A percentile compares a stretch with the other conserved stretches of the same genome.
These are phyloP conservation scores for Schizosaccharomyces osmophilus DNA, from an alignment of 805 yeast genomes.

Conservation along the genomic window DNA sequence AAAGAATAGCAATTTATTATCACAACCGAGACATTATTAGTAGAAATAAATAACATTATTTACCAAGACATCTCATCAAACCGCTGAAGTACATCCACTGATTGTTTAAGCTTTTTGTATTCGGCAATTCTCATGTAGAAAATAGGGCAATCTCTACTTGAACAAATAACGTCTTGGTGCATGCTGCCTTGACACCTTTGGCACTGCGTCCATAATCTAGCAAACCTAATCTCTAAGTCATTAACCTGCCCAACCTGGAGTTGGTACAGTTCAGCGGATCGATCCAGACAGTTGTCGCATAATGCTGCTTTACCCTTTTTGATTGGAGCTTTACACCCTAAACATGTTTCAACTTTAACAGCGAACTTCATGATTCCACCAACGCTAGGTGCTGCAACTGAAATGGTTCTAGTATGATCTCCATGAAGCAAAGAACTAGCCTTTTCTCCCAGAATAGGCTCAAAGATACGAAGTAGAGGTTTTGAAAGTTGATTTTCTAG, in stretches of 20 bases:
- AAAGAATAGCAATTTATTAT: too few species aligned
- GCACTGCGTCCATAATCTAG: slow-evolving; percentile 91
- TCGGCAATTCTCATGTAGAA: slow-evolving; percentile 86
- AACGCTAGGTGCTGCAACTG: slow-evolving; percentile 41
- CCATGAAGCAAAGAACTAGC: slow-evolving; percentile 28
- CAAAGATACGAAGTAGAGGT: slow-evolving; percentile 79
- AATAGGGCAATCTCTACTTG: slow-evolving; percentile 90
- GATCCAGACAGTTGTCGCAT: slow-evolving; percentile 51
- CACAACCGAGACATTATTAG: not conserved
- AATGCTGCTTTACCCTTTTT: slow-evolving; percentile 38
- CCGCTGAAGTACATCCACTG: slow-evolving; percentile 32
- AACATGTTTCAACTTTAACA: slow-evolving; percentile 67
- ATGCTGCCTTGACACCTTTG: slow-evolving; percentile 91
- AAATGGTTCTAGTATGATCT: slow-evolving; percentile 55
- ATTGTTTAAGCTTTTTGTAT: slow-evolving; percentile 42
- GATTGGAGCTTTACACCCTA: slow-evolving; percentile 67
- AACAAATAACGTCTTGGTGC: slow-evolving; percentile 86
- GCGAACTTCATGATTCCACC: slow-evolving; percentile 87
- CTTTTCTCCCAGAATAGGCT: slow-evolving; percentile 71
- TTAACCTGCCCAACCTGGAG: slow-evolving; percentile 59
- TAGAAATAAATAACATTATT: not conserved
- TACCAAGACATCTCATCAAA: slow-evolving; percentile 25
- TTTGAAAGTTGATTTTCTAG: slow-evolving; percentile 79
- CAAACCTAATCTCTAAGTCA: slow-evolving; percentile 54
- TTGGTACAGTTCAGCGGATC: slow-evolving; percentile 60